Evolutionary conservation across 768 basidiomycete genomes (phyloP), one percentile per base, ranked within the genome.

Genomic region (Boletus reticulatus): DNA sequence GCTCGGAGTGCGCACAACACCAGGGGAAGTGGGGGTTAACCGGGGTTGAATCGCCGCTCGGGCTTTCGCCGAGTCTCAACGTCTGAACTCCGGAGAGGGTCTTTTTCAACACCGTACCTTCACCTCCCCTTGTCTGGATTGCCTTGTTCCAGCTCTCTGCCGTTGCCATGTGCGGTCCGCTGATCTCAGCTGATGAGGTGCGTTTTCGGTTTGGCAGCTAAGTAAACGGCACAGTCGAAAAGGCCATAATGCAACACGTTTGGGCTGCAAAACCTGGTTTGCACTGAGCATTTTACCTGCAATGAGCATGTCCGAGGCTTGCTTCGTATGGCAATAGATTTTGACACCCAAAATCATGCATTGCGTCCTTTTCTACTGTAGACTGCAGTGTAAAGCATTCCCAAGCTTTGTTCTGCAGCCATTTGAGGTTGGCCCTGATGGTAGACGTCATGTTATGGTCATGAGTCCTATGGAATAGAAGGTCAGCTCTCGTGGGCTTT

Each of bases 341-440:
- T 60, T 56, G 64, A 57, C 36, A 53, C 55, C 55, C 57, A 61
- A 65, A 52, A 61, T 64, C 43, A 24, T 66, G 65, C 65, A 66
- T 66, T 67, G 58, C 67, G 65, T 54, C 65, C 49, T 64, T 67
- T 64, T 64, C 57, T 59, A 67, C 57, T 62, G 56, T 52, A 47
- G 38, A 52, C 31, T 13, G 20, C 2, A 13, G 13, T 2, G 20
- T 50, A 16, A 37, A 24, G 20, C 13, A 31, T n/a, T 42, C 37
- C 49, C 29, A 37, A 50, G 48, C 34, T 17, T 41, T 22, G n/a
- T 47, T 60, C 52, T 43, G 56, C 39, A 52, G 55, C 39, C n/a
- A 27, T 55, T 42, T 17, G 56, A 50, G 14, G 16, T 3, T 38
- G 34, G 34, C 22, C 3, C 22, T 36, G 41, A 48, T 39, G 7